These are phyloP conservation scores for Aspergillus indologenus DNA, from an alignment of 495 filamentous ascomycete species.

Conservation along the genomic window DNA sequence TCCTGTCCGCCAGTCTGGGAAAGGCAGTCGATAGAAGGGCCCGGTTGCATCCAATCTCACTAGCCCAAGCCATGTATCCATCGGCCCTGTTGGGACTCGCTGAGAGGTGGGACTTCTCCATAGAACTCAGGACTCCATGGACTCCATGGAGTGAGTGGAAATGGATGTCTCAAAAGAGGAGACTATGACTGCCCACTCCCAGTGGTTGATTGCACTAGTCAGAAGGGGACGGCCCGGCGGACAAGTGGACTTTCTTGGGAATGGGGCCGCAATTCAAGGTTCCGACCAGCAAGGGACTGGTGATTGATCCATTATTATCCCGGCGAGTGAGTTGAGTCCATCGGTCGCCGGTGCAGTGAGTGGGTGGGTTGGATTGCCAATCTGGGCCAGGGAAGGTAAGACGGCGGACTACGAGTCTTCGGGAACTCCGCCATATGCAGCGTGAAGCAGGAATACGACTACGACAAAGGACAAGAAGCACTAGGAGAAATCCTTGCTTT, in stretches of 20 bases:
- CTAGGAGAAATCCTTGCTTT: slow-evolving; percentile 7
- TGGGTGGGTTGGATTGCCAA: too few relatives aligned
- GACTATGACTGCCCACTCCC: too few relatives aligned
- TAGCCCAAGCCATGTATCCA: background rate
- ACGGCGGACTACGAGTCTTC: background rate
- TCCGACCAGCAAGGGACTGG: background rate
- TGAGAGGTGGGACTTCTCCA: too few relatives aligned
- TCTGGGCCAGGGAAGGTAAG: background rate
- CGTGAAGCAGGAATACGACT: background rate
- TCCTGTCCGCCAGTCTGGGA: too few relatives aligned
- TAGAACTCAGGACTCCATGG: too few relatives aligned
- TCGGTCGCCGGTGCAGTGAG: too few relatives aligned
- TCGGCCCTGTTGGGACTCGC: background rate
- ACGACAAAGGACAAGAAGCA: background rate
- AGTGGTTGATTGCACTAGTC: background rate
- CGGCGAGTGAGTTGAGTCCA: background rate
- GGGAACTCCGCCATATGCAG: too few relatives aligned
- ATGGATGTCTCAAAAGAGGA: background rate
- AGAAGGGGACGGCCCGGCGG: background rate
- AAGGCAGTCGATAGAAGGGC: too few relatives aligned
- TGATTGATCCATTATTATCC: background rate
- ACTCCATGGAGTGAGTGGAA: too few relatives aligned
- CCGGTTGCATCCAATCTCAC: background rate
- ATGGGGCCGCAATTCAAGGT: background rate
- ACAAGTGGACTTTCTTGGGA: background rate